Base-by-base conservation (phyloP, 306 rosid genomes). In the Mimosa bimucronata region DNA sequence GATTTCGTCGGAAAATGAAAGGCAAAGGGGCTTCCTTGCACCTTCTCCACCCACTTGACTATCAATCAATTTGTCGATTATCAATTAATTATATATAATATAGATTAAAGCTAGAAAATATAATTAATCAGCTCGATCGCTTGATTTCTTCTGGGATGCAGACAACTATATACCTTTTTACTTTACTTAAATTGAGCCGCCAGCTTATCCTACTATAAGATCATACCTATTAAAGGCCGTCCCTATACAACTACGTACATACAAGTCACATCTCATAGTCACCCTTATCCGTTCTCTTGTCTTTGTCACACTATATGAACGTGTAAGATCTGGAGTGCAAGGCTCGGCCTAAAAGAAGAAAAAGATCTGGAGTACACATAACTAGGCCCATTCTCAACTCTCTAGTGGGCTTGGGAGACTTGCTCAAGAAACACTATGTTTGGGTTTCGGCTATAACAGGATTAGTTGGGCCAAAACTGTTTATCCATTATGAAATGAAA, bases 1-100 rank as follows among this genome's bases (percentile, higher is more conserved):
- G 71, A 19, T 65, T 31, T 31, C 25, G 70, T 5, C 44, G 13
- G 25, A 31, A 65, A 65, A 38, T 31, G 70, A 34, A 18, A 28
- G 76, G 29, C 21, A 0, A 5, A 52, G 77, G 19, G 44, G 31
- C 48, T 73, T 52, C 77, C 50, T 53, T 16, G 77, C 48, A 53
- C 12, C 66, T 73, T 73, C 77, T 73, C 46, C 14, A 55, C 0
- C 25, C 65, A 58, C 16, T 30, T 48, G 18, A 46, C 26, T 4
- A 16, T 18, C 38, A 23, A 21, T n/a, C 25, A 4, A 8, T 7
- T 19, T 18, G 14, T n/a, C 23, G 19, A n/a, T n/a, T n/a, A 21
- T n/a, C 10, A 53, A 53, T 7, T 7, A 53, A n/a, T 18, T 53
- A 52, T 52, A 52, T 19, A 53, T n/a, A n/a, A n/a, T n/a, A 11